Evolutionary conservation across 169 alveolate genomes (phyloP).

Genomic region (Theileria parva): DNA sequence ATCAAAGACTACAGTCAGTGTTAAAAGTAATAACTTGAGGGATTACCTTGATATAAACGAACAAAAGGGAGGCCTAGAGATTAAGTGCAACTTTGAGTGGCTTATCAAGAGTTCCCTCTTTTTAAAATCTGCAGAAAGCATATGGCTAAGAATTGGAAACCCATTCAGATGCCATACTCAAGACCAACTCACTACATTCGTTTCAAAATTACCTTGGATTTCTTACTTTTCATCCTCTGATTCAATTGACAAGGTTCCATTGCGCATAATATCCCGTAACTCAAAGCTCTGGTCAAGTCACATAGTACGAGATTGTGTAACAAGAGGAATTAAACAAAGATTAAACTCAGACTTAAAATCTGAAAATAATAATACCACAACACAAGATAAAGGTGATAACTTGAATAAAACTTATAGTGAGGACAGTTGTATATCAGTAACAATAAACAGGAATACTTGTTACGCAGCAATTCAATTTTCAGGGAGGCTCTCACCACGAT

Average conservation of each 20-base stretch:
- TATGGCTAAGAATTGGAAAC: conserved; percentile 65
- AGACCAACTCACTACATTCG: conserved; percentile 24
- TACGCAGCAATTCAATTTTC: conserved; percentile 66
- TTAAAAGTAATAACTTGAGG: neutral
- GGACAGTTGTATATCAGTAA: conserved; percentile 52
- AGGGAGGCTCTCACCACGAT: conserved; percentile 59
- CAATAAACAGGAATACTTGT: conserved; percentile 65
- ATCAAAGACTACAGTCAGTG: neutral
- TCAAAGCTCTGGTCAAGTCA: conserved; percentile 61
- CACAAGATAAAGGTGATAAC: neutral
- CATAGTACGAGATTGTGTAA: conserved; percentile 30
- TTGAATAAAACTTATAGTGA: neutral
- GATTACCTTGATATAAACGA: conserved; percentile 22
- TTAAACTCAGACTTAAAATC: neutral
- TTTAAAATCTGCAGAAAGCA: conserved; percentile 51
- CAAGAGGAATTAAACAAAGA: conserved; percentile 28
- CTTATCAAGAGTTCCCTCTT: conserved; percentile 22
- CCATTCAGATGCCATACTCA: conserved; percentile 64
- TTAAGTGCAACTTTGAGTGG: conserved; percentile 62
- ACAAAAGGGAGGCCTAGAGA: conserved; percentile 65
- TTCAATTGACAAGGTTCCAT: conserved; percentile 12
- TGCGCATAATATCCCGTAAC: conserved; percentile 45
- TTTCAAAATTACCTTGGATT: conserved; percentile 51
- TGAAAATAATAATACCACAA: neutral
- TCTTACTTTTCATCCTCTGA: conserved; percentile 17